A percentile compares a stretch with the other conserved stretches of the same genome.
Conservation (phyloP, 805 yeast species). For the Wickerhamomyces alni region DNA sequence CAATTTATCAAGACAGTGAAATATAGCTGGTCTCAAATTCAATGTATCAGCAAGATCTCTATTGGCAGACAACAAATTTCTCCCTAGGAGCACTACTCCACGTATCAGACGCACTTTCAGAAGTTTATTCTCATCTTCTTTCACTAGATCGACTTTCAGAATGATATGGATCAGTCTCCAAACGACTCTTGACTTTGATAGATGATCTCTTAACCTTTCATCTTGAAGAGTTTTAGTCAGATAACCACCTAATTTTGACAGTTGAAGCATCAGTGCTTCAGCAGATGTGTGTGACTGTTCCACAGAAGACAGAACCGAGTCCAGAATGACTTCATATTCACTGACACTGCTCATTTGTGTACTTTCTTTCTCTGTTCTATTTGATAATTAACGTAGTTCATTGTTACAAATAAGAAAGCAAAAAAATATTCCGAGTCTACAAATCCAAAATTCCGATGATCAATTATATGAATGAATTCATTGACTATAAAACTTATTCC, state of each 20-base stretch:
- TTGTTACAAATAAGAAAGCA: no score
- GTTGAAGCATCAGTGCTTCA: background rate
- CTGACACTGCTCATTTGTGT: background rate
- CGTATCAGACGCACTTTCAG: slow-evolving; percentile 32
- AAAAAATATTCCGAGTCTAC: no score
- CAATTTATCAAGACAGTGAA: background rate
- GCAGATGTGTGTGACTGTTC: background rate
- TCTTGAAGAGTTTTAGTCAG: slow-evolving; percentile 10
- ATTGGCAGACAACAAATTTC: slow-evolving; percentile 38
- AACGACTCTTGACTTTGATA: slow-evolving; percentile 20
- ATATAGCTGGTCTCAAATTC: slow-evolving; percentile 2
- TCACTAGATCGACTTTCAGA: slow-evolving; percentile 3
- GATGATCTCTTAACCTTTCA: slow-evolving; percentile 18
- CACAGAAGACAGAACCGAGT: no score
- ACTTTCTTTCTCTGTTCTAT: no score
- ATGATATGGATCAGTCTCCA: slow-evolving; percentile 22
- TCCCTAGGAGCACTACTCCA: slow-evolving; percentile 41
- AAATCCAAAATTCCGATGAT: no score
- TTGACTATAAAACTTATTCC: background rate
- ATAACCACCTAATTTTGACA: background rate
- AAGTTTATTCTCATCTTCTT: slow-evolving; percentile 6
- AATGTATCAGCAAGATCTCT: slow-evolving; percentile 24
- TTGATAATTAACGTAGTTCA: no score
- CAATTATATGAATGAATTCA: background rate
- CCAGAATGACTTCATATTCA: background rate